These are phyloP conservation scores for Leptosphaerulina australis DNA, from an alignment of 2,329 filamentous ascomycete species.

Conservation along the genomic window DNA sequence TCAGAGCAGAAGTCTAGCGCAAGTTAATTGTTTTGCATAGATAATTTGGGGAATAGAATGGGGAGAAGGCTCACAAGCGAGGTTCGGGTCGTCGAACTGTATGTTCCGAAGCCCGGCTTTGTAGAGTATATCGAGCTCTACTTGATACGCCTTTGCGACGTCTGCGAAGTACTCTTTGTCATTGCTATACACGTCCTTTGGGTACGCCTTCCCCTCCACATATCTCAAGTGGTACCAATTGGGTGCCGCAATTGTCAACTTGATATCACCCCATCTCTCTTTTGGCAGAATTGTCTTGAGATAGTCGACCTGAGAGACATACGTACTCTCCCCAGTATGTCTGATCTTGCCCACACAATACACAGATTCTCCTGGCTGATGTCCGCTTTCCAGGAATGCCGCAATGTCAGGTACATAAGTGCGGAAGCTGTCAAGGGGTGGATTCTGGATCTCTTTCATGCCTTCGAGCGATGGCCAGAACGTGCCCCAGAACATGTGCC, in stretches of 20 bases:
- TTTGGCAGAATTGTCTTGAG: conserved; percentile 63
- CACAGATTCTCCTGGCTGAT: conserved; percentile 61
- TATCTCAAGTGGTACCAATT: conserved; percentile 71
- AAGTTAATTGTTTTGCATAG: no score
- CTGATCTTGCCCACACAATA: conserved; percentile 63
- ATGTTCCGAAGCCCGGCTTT: conserved; percentile 52
- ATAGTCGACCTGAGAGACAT: conserved; percentile 63
- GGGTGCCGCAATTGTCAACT: conserved; percentile 69
- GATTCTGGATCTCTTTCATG: conserved; percentile 57
- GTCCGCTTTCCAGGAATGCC: conserved; percentile 62
- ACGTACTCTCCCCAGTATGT: conserved; percentile 59
- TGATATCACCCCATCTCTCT: conserved; percentile 66
- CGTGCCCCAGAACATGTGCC: conserved; percentile 59
- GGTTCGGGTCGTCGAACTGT: conserved; percentile 53
- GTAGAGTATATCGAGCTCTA: conserved; percentile 52
- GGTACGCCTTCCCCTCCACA: conserved; percentile 56
- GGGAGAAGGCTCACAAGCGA: conserved; percentile 43
- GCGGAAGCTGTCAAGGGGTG: conserved; percentile 59
- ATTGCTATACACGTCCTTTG: conserved; percentile 49
- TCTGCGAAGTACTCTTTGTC: conserved; percentile 54
- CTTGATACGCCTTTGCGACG: conserved; percentile 51
- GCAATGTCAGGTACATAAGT: conserved; percentile 65
- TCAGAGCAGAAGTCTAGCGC: conserved; percentile 40
- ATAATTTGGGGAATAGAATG: background rate
- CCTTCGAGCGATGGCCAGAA: conserved; percentile 59